Base-by-base conservation (phyloP, 2,329 filamentous ascomycete genomes). In the Colletotrichum sp. region DNA sequence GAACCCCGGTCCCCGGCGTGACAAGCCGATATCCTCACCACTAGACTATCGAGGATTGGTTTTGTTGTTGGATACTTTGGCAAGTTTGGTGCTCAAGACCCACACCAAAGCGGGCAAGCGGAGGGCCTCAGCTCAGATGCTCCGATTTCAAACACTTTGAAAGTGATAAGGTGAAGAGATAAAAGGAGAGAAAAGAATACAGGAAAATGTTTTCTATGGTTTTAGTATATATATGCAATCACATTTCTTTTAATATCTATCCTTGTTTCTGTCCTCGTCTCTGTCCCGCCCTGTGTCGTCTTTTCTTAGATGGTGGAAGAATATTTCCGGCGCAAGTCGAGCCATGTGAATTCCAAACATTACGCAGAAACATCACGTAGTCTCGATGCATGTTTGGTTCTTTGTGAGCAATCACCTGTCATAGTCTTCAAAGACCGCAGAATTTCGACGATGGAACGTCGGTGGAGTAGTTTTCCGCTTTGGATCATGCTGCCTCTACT, bases 1-100 rank as follows among this genome's bases (percentile, higher is more conserved):
- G 68, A 75, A 75, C 72, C 72, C 72, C 72, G 72, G 72, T 75
- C 72, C 68, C 72, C 68, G 39, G 72, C 72, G 68, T 66, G 72
- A 75, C 72, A 75, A 75, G 72, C 72, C 39, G 68, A 72, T 72
- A 75, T 75, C 72, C 72, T 75, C 62, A 75, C 72, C 72, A 75
- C 72, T 75, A 75, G 72, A 75, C 72, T 75, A 75, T 75, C 72
- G 63, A 18, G 72, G 72, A 75, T 60, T 32, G 63, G 18, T 68
- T 8, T 16, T 32, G 10, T 34, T 24, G 24, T 18, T 66, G 39
- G 3, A 34, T 0, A 1, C 4, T 1, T 0, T 0, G 0, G 28
- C 28, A n/a, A 15, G 0, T 8, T 13, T 18, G 28, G 1, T 18
- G 0, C 18, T 0, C 28, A n/a, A 30, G 59, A 32, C 15, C 28